Percentiles rank a stretch among this genome's conserved stretches.
Conservation (phyloP, 2,329 filamentous ascomycete species). For the Fusarium sp. region DNA sequence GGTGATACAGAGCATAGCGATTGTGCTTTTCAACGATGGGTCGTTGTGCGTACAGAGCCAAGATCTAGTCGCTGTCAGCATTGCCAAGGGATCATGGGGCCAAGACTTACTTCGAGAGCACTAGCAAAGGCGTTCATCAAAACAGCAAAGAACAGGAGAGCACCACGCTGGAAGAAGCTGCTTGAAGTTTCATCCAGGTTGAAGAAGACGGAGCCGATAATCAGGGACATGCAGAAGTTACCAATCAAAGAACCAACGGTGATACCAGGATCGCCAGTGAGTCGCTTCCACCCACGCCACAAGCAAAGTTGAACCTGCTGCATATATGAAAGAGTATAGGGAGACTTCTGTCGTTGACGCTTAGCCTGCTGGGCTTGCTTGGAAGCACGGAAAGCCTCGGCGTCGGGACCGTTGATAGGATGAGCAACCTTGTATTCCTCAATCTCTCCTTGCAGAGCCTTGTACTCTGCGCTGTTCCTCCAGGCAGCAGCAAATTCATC, state of each 20-base stretch:
- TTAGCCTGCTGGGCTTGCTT: conserved; percentile 65
- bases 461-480: conserved; percentile 63
- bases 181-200: conserved; percentile 71
- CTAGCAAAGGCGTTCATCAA: conserved; percentile 86
- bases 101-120: conserved; percentile 70
- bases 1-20: conserved; percentile 88
- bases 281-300: conserved; percentile 79
- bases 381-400: conserved; percentile 64
- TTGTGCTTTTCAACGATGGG: conserved; percentile 91
- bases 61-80: conserved; percentile 61
- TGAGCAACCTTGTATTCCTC: conserved; percentile 63
- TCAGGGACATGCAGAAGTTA: conserved; percentile 79
- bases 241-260: conserved; percentile 74
- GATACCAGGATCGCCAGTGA: conserved; percentile 79
- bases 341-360: conserved; percentile 72
- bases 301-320: conserved; percentile 84
- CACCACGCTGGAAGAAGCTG: conserved; percentile 82
- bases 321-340: conserved; percentile 80
- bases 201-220: conserved; percentile 84
- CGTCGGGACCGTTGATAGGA: conserved; percentile 64
- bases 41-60: conserved; percentile 87
- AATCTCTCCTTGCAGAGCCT: conserved; percentile 62
- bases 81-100: neutral
- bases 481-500: conserved; percentile 69
- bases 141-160: conserved; percentile 86